Evolutionary conservation across 2,329 filamentous ascomycete genomes (phyloP).

Genomic region (Penicillium sp.): DNA sequence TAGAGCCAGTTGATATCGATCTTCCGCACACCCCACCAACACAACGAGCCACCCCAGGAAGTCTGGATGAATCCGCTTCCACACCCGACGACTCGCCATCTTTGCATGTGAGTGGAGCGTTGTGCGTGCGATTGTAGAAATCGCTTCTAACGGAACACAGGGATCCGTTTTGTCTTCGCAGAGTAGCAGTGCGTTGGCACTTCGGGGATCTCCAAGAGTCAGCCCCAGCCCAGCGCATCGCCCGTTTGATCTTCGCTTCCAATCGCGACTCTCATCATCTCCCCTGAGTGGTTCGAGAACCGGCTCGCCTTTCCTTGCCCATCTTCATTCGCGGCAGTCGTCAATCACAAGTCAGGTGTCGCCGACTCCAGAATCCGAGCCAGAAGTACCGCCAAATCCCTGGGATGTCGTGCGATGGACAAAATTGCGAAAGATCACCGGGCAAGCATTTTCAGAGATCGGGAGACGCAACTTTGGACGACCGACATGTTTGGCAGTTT

Average conservation of each 20-base stretch:
- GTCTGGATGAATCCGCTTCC: slow-evolving; percentile 64
- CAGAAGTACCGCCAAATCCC: slow-evolving; percentile 68
- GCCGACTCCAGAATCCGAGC: slow-evolving; percentile 55
- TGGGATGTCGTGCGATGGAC: slow-evolving; percentile 99
- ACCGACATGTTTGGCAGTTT: slow-evolving; percentile 83
- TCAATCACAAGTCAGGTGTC: slow-evolving; percentile 68
- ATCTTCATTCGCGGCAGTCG: slow-evolving; percentile 70
- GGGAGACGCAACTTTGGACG: slow-evolving; percentile 88
- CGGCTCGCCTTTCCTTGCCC: slow-evolving; percentile 70
- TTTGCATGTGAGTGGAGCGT: slow-evolving; percentile 57
- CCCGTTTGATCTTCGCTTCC: slow-evolving; percentile 91
- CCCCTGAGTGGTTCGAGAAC: slow-evolving; percentile 58
- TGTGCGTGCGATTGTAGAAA: slow-evolving; percentile 51
- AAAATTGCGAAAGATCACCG: slow-evolving; percentile 79
- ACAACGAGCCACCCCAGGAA: slow-evolving; percentile 25
- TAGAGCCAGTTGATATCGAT: slow-evolving; percentile 11
- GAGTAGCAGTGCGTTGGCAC: slow-evolving; percentile 67
- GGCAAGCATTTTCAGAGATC: slow-evolving; percentile 84
- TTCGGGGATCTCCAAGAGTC: slow-evolving; percentile 60
- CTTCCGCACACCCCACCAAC: slow-evolving; percentile 22
- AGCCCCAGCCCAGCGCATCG: slow-evolving; percentile 78
- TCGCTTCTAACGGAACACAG: slow-evolving; percentile 38
- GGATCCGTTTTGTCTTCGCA: slow-evolving; percentile 55
- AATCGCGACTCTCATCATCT: slow-evolving; percentile 70
- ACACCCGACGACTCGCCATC: slow-evolving; percentile 81